Base-by-base conservation (phyloP, 495 filamentous ascomycete species). In the Neurospora sp. region DNA sequence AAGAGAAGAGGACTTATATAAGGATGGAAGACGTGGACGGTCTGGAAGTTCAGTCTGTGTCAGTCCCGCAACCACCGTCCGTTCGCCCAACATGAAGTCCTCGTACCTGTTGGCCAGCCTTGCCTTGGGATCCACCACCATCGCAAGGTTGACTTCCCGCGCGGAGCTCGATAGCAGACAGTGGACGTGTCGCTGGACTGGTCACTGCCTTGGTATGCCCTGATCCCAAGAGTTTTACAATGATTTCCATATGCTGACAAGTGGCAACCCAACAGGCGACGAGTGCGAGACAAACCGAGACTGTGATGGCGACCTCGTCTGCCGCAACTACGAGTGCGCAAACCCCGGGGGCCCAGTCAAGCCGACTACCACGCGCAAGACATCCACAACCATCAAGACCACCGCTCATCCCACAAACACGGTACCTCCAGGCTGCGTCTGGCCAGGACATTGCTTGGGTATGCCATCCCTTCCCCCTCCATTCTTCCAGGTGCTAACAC, bases 141-240 rank as follows among this genome's bases (percentile, higher is more conserved):
- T 61, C 27, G 53, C 53, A 35, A 61, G 53, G 53, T 27, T 61
- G 27, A 61, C 18, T 61, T 27, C 53, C 27, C 53, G 53, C 14
- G 53, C 27, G 27, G 53, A 61, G 5, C 7, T 61, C 35, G 73
- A 70, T 22, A 46, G 41, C 37, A 39, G 69, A 27, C 46, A 35
- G 38, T 38, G 44, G 10, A 69, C 70, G 22, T 79, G 77, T 44
- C 40, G 46, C 0, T 79, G 77, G 77, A 73, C 76, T 12, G 76
- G 72, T 20, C 77, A 79, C 71, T 79, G 77, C 22, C 65, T 79
- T 44, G 77, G 77, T 79, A 69, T 37, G 27, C 27, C 27, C 27
- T 27, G 27, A 27, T 27, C 2, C 27, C 27, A 27, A 27, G 27
- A 27, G 22, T 27, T 27, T 27, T 27, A 1, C 22, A 27, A 27